Conservation (phyloP, 805 yeast species). For the Yarrowia hollandica region DNA sequence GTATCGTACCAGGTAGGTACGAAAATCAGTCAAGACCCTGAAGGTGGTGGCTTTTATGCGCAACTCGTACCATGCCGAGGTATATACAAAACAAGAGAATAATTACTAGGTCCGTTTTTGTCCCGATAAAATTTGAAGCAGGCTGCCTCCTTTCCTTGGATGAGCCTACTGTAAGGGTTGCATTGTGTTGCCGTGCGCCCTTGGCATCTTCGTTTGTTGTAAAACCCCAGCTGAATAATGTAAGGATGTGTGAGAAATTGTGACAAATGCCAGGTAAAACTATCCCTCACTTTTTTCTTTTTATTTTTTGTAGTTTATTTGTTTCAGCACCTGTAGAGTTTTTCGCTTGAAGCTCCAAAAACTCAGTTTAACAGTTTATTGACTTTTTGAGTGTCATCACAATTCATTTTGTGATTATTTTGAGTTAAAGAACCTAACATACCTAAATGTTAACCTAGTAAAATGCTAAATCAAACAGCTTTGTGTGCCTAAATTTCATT, state of each 20-base stretch:
- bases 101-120: too few species aligned
- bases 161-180: slow-evolving; percentile 20
- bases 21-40: too few species aligned
- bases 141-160: neutral
- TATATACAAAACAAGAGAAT: too few species aligned
- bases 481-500: slow-evolving; percentile 9
- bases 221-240: neutral
- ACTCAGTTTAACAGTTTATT: neutral
- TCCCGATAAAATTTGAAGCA: neutral
- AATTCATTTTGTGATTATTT: neutral
- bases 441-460: neutral
- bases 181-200: neutral
- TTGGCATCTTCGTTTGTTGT: neutral
- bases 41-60: too few species aligned
- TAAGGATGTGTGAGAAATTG: neutral
- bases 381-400: neutral
- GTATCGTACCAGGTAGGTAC: too few species aligned
- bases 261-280: neutral
- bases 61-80: too few species aligned
- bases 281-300: neutral
- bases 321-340: neutral
- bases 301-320: neutral
- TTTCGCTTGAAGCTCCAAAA: neutral
- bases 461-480: slow-evolving; percentile 18
- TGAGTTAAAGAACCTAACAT: neutral